Evolutionary conservation across 768 basidiomycete genomes (phyloP), one percentile per base, ranked within the genome.

Genomic region (Tylopilus subfusipes): DNA sequence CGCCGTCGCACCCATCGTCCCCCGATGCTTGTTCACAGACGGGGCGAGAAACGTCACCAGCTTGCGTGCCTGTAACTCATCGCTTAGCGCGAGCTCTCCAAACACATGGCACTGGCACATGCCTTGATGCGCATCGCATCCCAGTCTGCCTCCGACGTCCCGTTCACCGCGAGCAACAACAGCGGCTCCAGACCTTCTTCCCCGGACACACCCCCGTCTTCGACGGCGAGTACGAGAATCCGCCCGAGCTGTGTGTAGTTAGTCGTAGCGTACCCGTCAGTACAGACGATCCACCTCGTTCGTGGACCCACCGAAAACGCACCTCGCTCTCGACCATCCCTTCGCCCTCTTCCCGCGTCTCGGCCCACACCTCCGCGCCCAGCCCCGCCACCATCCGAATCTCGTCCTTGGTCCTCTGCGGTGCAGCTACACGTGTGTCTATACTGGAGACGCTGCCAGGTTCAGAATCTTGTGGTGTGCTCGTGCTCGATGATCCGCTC

Each of bases 281-380:
- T 42, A 46, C 21, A 21, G 9, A 43, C 22, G 22, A 11, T 5
- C 13, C 11, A 11, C 14, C 27, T n/a, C 4, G 34, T 6, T n/a
- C 10, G 42, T 13, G 21, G 3, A 11, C 10, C 9, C 24, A 12
- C 16, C 29, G 22, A 24, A 13, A 22, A 68, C 76, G 62, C 60
- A 89, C 89, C 80, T 91, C 88, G 67, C 85, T 84, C 55, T 91
- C 88, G 4, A 84, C 85, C 83, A 86, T 86, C 18, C 86, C 87
- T 19, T 63, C 63, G 5, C 40, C 58, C 10, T 69, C 77, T 22
- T 80, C 83, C 55, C 75, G 77, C 25, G 84, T 87, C 70, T 91
- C 89, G 48, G 82, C 82, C 89, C 90, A 92, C 31, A 89, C 76
- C 67, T 90, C 88, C 11, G 82, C 81, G 39, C 82, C 82, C 29